Percentiles rank a stretch among this genome's conserved stretches.
Evolutionary conservation across 2,329 filamentous ascomycete species (phyloP).

Genomic region (Cryphonectria naterciae): DNA sequence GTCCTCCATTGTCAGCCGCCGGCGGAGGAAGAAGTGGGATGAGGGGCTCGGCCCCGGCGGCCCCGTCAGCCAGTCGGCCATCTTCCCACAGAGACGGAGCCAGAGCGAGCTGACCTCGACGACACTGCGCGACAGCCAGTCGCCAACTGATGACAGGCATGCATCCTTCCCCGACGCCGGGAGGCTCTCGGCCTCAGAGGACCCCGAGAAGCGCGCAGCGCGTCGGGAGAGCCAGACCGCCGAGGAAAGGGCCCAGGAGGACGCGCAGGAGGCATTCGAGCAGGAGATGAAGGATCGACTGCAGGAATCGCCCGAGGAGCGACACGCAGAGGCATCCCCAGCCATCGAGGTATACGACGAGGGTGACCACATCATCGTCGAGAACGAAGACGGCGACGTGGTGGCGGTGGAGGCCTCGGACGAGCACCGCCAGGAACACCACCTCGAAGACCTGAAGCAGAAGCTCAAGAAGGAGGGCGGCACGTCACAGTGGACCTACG

Average conservation of each 20-base stretch:
- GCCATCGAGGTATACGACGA: constrained; percentile 77
- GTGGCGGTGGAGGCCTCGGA: constrained; percentile 62
- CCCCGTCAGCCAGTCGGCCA: constrained; percentile 87
- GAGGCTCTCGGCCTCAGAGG: constrained; percentile 29
- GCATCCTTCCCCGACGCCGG: constrained; percentile 32
- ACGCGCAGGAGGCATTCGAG: constrained; percentile 37
- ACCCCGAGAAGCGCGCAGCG: constrained; percentile 35
- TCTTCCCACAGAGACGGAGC: constrained; percentile 65
- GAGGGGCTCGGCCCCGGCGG: constrained; percentile 79
- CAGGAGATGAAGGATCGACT: constrained; percentile 26
- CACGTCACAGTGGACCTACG: constrained; percentile 47
- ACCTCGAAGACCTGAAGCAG: constrained; percentile 35
- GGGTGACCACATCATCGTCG: constrained; percentile 76
- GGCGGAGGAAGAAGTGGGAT: constrained; percentile 71
- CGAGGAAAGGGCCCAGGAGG: constrained; percentile 31
- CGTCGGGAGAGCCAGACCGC: constrained; percentile 6
- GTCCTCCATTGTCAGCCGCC: constrained; percentile 62
- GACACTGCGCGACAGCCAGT: constrained; percentile 28
- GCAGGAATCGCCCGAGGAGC: constrained; percentile 14
- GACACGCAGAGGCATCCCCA: constrained; percentile 17
- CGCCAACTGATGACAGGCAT: constrained; percentile 33
- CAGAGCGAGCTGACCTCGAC: constrained; percentile 33
- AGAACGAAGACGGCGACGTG: constrained; percentile 87
- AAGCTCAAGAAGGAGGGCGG: constrained; percentile 41
- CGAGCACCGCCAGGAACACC: constrained; percentile 30